Percentiles rank a stretch among this genome's conserved stretches.
Conservation (phyloP, 805 yeast genomes). For the Sugiyamaella chiloensis region DNA sequence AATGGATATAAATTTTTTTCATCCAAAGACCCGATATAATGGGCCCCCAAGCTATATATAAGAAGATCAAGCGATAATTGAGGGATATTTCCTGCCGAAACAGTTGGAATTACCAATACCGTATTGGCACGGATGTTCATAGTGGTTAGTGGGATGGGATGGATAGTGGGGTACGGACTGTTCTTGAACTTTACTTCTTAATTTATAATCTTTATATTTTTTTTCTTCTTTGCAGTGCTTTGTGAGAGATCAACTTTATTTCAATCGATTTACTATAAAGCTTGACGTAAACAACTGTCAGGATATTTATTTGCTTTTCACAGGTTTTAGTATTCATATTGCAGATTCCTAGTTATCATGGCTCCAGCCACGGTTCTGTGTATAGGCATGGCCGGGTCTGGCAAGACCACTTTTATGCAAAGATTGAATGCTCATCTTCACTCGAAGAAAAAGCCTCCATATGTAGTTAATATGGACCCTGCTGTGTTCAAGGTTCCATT, state of each 20-base stretch:
- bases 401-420: slow-evolving; percentile 98
- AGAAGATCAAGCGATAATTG: slow-evolving; percentile 76
- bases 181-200: too few species aligned
- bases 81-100: slow-evolving; percentile 87
- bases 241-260: too few species aligned
- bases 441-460: slow-evolving; percentile 63
- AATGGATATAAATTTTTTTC: slow-evolving; percentile 71
- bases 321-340: too few species aligned
- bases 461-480: slow-evolving; percentile 92
- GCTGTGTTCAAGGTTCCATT: slow-evolving; percentile 94
- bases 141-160: too few species aligned
- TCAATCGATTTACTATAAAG: too few species aligned
- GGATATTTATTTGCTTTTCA: neutral
- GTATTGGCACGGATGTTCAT: neutral
- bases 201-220: too few species aligned
- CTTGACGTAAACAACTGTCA: too few species aligned
- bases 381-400: slow-evolving; percentile 74
- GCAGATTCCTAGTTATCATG: slow-evolving; percentile 6
- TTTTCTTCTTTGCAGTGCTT: neutral
- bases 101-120: slow-evolving; percentile 61
- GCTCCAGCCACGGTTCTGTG: slow-evolving; percentile 39
- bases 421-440: slow-evolving; percentile 87
- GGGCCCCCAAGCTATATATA: slow-evolving; percentile 56
- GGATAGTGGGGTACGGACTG: too few species aligned
- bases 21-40: slow-evolving; percentile 54